Base-by-base conservation (phyloP, 2,329 filamentous ascomycete species). In the Penicillium psychrosexuale region DNA sequence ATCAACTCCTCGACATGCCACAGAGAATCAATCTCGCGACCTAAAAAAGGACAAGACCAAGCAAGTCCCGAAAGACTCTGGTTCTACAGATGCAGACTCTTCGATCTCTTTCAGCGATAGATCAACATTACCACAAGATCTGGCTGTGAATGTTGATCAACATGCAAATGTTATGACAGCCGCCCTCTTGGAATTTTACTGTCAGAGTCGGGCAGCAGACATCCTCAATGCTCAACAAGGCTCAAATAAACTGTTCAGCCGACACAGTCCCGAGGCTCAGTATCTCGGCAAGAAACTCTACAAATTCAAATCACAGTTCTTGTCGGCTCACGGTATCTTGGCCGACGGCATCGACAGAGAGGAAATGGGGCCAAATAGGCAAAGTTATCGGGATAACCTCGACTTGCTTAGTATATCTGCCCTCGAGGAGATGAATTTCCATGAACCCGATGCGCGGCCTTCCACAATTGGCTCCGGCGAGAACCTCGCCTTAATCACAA, bases 121-220 rank as follows among this genome's bases (percentile, higher is more conserved):
- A 8, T 59, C 60, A 13, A 30, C 42, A 9, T 37, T 56, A 31
- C 59, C 66, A n/a, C 61, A 64, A 22, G 64, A 65, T 13, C 52
- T 66, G 6, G 59, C 68, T 44, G 56, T 69, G 3, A 70, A 75
- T 54, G 60, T 66, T 5, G 70, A 73, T 34, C 69, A 65, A 5
- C 74, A 77, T 61, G 66, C 71, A 34, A 70, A 72, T 34, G 65
- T 77, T 42, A 72, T 78, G 70, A 76, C 76, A 15, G 66, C 74
- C 13, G 73, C 76, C 1, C 61, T 78, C 13, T 66, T 78, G 5
- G 76, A 78, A 52, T 77, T 77, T 53, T 78, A 75, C 56, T 77
- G 74, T 46, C 61, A 73, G 13, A 75, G 63, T 34, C 71, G 72
- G 51, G 76, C 76, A n/a, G 71, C 72, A 22, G 76, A 78, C 40